These are phyloP conservation scores for Phytophthora palmivora DNA, from an alignment of 352 stramenopile genomes.

Conservation along the genomic window DNA sequence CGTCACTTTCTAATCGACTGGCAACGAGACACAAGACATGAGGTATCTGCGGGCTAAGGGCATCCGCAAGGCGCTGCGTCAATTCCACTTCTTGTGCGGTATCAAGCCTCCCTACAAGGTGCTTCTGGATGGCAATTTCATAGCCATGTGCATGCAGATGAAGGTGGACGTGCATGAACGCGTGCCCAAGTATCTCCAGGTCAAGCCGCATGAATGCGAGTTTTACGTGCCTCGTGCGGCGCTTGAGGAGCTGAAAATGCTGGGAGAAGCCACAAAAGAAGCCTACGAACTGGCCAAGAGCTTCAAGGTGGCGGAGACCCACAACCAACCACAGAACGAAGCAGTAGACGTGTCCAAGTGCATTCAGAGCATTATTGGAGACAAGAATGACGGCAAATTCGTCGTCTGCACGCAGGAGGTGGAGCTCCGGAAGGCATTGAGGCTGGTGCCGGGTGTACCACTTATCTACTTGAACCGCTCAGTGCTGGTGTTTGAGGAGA, in stretches of 20 bases:
- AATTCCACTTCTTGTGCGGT: slow-evolving; percentile 90
- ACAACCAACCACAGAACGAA: slow-evolving; percentile 35
- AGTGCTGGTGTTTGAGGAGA: slow-evolving; percentile 89
- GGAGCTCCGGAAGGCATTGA: slow-evolving; percentile 79
- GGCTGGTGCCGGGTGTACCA: slow-evolving; percentile 71
- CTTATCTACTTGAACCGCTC: slow-evolving; percentile 90
- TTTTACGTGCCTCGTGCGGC: slow-evolving; percentile 75
- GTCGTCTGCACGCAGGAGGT: slow-evolving; percentile 88
- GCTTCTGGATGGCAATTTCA: slow-evolving; percentile 88
- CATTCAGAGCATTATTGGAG: slow-evolving; percentile 64
- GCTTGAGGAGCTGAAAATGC: slow-evolving; percentile 76
- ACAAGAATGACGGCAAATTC: slow-evolving; percentile 85
- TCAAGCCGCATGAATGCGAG: slow-evolving; percentile 76
- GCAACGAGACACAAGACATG: slow-evolving; percentile 46
- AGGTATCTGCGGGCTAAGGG: slow-evolving; percentile 84
- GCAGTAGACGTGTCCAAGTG: slow-evolving; percentile 59
- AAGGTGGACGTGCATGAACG: slow-evolving; percentile 84
- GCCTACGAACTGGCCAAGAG: slow-evolving; percentile 74
- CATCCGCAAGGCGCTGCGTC: slow-evolving; percentile 87
- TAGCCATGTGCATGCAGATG: slow-evolving; percentile 90
- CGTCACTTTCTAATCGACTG: slow-evolving; percentile 36
- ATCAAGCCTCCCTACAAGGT: slow-evolving; percentile 89
- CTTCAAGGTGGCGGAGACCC: slow-evolving; percentile 66
- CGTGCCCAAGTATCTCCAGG: slow-evolving; percentile 84
- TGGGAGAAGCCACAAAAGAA: slow-evolving; percentile 64